Conservation (phyloP, 805 yeast species). For the Yamadazyma sp. region DNA sequence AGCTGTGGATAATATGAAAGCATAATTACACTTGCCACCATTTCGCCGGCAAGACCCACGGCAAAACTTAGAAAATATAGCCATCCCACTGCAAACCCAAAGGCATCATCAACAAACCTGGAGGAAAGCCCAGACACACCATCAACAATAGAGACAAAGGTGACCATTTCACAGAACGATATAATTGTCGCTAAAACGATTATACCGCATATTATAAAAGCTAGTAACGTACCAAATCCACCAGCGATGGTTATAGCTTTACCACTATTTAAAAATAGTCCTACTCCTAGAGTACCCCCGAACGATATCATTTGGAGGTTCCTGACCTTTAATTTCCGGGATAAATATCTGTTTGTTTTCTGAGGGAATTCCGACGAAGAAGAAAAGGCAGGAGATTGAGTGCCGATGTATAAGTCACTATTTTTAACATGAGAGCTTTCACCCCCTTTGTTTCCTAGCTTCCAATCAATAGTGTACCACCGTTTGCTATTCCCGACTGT, state of each 20-base stretch:
- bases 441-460: slow-evolving; percentile 6
- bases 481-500: slow-evolving; percentile 10
- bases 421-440: slow-evolving; percentile 9
- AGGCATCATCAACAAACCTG: slow-evolving; percentile 73
- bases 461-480: slow-evolving; percentile 18
- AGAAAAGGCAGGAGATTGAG: slow-evolving; percentile 10
- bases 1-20: slow-evolving; percentile 63
- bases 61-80: slow-evolving; percentile 73
- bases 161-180: slow-evolving; percentile 80
- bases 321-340: slow-evolving; percentile 59
- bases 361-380: slow-evolving; percentile 7
- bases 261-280: slow-evolving; percentile 67
- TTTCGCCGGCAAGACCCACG: slow-evolving; percentile 73
- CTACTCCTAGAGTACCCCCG: slow-evolving; percentile 80
- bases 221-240: slow-evolving; percentile 71
- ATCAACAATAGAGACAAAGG: slow-evolving; percentile 74
- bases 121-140: slow-evolving; percentile 76
- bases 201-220: slow-evolving; percentile 62
- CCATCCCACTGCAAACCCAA: slow-evolving; percentile 74
- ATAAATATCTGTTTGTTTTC: slow-evolving; percentile 30
- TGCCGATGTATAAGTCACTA: slow-evolving; percentile 8
- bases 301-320: slow-evolving; percentile 78
- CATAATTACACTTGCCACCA: slow-evolving; percentile 78
- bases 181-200: slow-evolving; percentile 68
- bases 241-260: slow-evolving; percentile 74